phyloP scores from a whole-genome alignment of 345 rosid species.

The Brassica carinata region DNA sequence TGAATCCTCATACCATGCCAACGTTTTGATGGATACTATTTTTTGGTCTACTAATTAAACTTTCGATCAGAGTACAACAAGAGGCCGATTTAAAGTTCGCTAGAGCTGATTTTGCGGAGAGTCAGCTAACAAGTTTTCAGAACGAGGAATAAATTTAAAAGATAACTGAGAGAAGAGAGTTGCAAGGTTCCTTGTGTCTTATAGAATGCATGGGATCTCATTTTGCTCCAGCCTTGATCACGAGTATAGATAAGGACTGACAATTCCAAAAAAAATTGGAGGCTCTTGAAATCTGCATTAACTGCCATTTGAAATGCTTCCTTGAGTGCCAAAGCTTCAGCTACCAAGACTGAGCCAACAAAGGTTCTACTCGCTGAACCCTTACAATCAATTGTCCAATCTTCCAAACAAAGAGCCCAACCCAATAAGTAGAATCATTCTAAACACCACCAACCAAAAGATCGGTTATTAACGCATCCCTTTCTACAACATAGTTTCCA shows the following conservation, averaged over 20 bases:
- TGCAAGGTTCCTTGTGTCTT: too few species aligned
- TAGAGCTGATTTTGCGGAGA: too few species aligned
- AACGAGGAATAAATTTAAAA: too few species aligned
- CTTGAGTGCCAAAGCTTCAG: background rate
- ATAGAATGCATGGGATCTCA: too few species aligned
- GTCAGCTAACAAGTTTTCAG: too few species aligned
- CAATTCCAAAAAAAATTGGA: too few species aligned
- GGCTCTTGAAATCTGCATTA: background rate
- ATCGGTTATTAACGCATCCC: background rate
- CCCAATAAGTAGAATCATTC: background rate
- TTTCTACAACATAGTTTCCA: background rate
- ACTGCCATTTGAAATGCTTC: background rate
- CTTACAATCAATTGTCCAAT: background rate
- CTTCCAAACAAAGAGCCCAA: background rate
- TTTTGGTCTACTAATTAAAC: too few species aligned
- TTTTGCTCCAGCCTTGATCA: too few species aligned
- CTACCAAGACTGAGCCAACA: background rate
- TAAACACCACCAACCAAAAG: background rate
- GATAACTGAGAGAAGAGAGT: too few species aligned
- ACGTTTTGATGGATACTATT: background rate
- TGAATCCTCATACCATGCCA: constrained; percentile 3
- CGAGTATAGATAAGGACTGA: too few species aligned
- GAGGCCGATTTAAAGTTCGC: too few species aligned
- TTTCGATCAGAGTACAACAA: too few species aligned
- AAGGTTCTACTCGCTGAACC: background rate